A percentile compares a stretch with the other conserved stretches of the same genome.
phyloP scores from a whole-genome alignment of 495 filamentous ascomycete genomes.

The Penicillium fimorum region DNA sequence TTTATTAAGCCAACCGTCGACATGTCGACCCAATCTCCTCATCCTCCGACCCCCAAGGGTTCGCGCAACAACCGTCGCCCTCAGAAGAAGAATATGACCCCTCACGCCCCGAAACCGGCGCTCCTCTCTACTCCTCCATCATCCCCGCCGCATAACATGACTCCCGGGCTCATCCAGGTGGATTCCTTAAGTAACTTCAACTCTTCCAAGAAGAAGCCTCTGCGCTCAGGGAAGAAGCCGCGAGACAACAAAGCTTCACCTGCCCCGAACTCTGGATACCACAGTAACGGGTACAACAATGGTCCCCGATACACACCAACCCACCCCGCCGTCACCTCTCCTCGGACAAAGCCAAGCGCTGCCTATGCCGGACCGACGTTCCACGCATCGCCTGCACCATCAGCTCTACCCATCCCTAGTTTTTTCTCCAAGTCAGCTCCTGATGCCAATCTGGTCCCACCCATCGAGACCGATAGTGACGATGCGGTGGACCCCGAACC shows the following conservation, averaged over 20 bases:
- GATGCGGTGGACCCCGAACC: constrained; percentile 29
- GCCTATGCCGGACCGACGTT: constrained; percentile 93
- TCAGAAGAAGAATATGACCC: constrained; percentile 37
- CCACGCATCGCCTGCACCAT: constrained; percentile 90
- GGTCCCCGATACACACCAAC: constrained; percentile 32
- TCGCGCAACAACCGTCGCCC: constrained; percentile 40
- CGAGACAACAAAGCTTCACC: constrained; percentile 33
- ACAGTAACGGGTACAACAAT: constrained; percentile 16
- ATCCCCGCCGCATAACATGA: constrained; percentile 42
- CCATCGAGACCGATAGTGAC: constrained; percentile 41
- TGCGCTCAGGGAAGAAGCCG: constrained; percentile 40
- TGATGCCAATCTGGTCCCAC: constrained; percentile 45
- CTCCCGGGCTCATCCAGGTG: constrained; percentile 33
- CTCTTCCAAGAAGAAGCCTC: constrained; percentile 39
- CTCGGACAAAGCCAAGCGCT: constrained; percentile 49
- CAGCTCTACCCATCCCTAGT: constrained; percentile 87
- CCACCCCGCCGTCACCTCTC: constrained; percentile 41
- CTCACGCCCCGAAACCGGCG: constrained; percentile 30
- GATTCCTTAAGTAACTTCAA: constrained; percentile 35
- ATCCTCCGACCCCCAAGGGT: constrained; percentile 41
- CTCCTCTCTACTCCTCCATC: constrained; percentile 45
- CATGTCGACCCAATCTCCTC: constrained; percentile 45
- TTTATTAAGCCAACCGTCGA: constrained; percentile 47
- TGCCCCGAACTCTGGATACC: constrained; percentile 22
- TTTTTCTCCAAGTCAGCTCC: constrained; percentile 83